phyloP scores from a whole-genome alignment of 345 rosid species.

The Isatis tinctoria region DNA sequence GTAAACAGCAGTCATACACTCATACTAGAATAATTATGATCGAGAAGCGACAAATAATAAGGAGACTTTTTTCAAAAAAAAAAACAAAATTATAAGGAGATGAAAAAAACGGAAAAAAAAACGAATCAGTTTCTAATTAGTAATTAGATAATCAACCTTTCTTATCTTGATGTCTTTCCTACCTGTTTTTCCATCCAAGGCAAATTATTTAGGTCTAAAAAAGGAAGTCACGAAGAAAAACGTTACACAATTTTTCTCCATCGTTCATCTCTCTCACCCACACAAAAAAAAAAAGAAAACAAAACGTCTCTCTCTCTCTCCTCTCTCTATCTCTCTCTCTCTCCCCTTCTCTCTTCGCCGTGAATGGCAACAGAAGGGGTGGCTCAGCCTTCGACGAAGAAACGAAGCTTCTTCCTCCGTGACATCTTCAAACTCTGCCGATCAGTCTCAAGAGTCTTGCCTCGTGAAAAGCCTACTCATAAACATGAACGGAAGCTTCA shows the following conservation, averaged over 20 bases:
- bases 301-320: background rate
- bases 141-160: background rate
- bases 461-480: slow-evolving; percentile 25
- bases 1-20: no score
- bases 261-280: background rate
- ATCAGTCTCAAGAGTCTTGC: slow-evolving; percentile 28
- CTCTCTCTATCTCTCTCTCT: slow-evolving; percentile 1
- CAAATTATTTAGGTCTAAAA: slow-evolving; percentile 3
- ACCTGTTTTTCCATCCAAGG: slow-evolving; percentile 11
- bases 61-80: no score
- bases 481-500: slow-evolving; percentile 6
- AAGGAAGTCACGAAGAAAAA: background rate
- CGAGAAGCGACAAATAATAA: no score
- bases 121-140: background rate
- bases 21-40: no score
- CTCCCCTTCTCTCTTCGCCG: slow-evolving; percentile 13
- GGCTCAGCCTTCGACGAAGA: slow-evolving; percentile 26
- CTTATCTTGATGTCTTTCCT: background rate
- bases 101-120: background rate
- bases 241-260: background rate
- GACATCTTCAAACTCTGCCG: slow-evolving; percentile 30
- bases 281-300: background rate
- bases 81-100: no score
- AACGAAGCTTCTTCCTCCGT: slow-evolving; percentile 31
- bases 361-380: slow-evolving; percentile 28